Conservation (phyloP, 1,284 basidiomycete genomes). For the Ustilago nuda region DNA sequence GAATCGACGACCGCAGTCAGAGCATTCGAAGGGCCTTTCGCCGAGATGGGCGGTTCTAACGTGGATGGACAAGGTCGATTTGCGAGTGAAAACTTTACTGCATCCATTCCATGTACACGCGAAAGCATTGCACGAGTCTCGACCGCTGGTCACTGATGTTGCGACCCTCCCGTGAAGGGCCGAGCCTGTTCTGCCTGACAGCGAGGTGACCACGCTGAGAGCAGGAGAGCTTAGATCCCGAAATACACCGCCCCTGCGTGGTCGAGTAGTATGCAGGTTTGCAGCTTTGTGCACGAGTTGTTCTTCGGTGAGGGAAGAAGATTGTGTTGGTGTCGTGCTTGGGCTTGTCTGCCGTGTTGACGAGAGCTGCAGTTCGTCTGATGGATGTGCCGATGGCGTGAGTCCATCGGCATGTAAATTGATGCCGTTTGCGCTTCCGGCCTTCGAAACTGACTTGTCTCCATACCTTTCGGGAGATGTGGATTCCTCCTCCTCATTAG, state of each 20-base stretch:
- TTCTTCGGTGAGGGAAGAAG: conserved; percentile 22
- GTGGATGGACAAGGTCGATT: conserved; percentile 47
- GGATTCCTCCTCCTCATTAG: conserved; percentile 26
- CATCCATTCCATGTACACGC: conserved; percentile 47
- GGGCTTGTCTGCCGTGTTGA: background rate
- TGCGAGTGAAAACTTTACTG: conserved; percentile 41
- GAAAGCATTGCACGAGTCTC: conserved; percentile 8
- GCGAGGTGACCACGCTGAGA: conserved; percentile 23
- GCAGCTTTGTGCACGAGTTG: conserved; percentile 38
- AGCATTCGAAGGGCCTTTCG: conserved; percentile 49
- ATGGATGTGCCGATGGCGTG: background rate
- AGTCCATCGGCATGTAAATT: background rate
- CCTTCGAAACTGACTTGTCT: background rate
- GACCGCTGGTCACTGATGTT: conserved; percentile 22
- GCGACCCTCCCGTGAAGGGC: conserved; percentile 19
- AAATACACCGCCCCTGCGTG: conserved; percentile 39
- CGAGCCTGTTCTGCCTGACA: conserved; percentile 22
- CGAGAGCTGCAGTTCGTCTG: background rate
- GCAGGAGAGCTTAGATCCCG: conserved; percentile 40
- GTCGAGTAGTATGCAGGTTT: conserved; percentile 25
- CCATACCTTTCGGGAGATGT: background rate
- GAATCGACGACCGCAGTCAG: conserved; percentile 41
- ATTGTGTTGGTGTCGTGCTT: background rate
- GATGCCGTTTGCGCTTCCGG: background rate
- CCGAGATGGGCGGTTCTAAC: conserved; percentile 50